Evolutionary conservation across 1,139 yeast species (phyloP).

Genomic region (Pichia sp.): DNA sequence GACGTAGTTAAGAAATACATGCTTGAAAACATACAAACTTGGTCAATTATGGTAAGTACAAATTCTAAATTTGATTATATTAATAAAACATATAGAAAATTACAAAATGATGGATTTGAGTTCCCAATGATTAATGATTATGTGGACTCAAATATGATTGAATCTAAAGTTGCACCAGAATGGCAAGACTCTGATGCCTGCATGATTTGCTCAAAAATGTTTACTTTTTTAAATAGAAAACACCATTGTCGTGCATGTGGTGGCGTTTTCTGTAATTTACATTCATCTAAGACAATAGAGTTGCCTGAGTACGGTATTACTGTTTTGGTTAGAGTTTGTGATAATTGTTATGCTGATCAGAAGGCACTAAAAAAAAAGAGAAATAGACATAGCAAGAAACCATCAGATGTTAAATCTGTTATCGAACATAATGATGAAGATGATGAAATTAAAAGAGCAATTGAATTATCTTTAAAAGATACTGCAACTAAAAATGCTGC

Average conservation of each 20-base stretch:
- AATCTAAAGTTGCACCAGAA: slow-evolving; percentile 92
- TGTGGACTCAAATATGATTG: slow-evolving; percentile 54
- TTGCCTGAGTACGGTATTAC: slow-evolving; percentile 81
- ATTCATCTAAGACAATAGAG: slow-evolving; percentile 64
- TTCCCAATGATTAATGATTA: slow-evolving; percentile 52
- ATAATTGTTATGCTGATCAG: slow-evolving; percentile 58
- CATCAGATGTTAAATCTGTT: not conserved
- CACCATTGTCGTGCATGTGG: slow-evolving; percentile 98
- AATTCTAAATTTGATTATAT: slow-evolving; percentile 66
- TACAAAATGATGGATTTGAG: slow-evolving; percentile 56
- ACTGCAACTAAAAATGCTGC: slow-evolving; percentile 6
- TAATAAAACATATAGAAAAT: slow-evolving; percentile 51
- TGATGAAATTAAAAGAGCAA: slow-evolving; percentile 71
- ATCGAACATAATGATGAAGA: slow-evolving; percentile 42
- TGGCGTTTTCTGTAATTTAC: slow-evolving; percentile 83
- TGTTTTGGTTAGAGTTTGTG: slow-evolving; percentile 91
- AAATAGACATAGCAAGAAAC: slow-evolving; percentile 12
- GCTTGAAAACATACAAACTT: slow-evolving; percentile 62
- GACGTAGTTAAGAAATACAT: slow-evolving; percentile 54
- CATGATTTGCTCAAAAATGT: slow-evolving; percentile 83
- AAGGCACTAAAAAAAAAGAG: slow-evolving; percentile 23
- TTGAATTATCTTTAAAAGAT: slow-evolving; percentile 71
- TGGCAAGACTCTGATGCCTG: slow-evolving; percentile 97
- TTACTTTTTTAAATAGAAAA: slow-evolving; percentile 78
- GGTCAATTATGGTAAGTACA: slow-evolving; percentile 70